Evolutionary conservation across 345 rosid species (phyloP).

Genomic region (Gossypium rotundifolium): DNA sequence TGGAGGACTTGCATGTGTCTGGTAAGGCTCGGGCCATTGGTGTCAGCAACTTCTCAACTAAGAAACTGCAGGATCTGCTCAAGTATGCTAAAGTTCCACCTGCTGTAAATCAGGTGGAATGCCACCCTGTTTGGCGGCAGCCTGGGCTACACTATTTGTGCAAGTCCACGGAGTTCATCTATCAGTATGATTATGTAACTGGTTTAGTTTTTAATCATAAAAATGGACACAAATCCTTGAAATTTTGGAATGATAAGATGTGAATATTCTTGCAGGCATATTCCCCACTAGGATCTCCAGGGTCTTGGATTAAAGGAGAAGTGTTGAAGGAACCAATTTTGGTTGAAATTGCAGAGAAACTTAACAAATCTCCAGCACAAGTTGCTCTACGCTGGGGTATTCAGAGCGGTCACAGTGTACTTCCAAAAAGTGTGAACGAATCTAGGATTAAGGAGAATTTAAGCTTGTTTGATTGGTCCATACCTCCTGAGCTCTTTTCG

Average conservation of each 20-base stretch:
- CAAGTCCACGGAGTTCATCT: slow-evolving; percentile 47
- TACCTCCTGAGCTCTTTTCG: slow-evolving; percentile 36
- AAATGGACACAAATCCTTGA: not conserved
- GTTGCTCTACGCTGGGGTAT: slow-evolving; percentile 57
- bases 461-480: slow-evolving; percentile 44
- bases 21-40: slow-evolving; percentile 52
- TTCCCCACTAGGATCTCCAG: slow-evolving; percentile 55
- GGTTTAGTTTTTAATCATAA: not conserved
- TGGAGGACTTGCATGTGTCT: slow-evolving; percentile 44
- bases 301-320: slow-evolving; percentile 52
- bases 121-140: slow-evolving; percentile 60
- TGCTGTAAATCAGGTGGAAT: slow-evolving; percentile 56
- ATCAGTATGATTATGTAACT: slow-evolving; percentile 22
- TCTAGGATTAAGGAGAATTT: slow-evolving; percentile 43
- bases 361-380: slow-evolving; percentile 48
- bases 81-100: slow-evolving; percentile 35
- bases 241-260: not conserved
- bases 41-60: slow-evolving; percentile 55
- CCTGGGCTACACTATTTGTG: slow-evolving; percentile 46
- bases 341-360: slow-evolving; percentile 35
- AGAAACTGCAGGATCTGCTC: slow-evolving; percentile 43
- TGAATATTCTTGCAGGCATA: slow-evolving; percentile 33
- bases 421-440: slow-evolving; percentile 49
- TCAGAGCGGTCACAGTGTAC: slow-evolving; percentile 46
- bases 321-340: slow-evolving; percentile 39